phyloP scores from a whole-genome alignment of 257 asterid species.

The Solanum commersonii region DNA sequence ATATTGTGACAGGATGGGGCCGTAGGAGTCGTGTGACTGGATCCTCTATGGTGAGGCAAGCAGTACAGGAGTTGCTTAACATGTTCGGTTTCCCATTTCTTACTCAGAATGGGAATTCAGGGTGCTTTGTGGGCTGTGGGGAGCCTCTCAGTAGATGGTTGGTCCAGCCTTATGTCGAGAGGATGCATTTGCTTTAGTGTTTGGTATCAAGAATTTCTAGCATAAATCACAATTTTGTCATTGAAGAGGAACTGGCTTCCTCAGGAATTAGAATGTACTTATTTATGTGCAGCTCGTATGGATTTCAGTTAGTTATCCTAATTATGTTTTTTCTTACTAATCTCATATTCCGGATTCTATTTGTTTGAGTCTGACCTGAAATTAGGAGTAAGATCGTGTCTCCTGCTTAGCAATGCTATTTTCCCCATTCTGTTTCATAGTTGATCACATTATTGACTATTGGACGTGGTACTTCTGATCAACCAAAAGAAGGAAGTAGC shows the following conservation, averaged over 20 bases:
- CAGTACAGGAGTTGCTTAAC: constrained; percentile 64
- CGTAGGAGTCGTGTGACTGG: constrained; percentile 89
- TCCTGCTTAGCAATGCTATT: background rate
- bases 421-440: background rate
- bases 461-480: background rate
- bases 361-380: background rate
- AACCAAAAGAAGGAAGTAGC: background rate
- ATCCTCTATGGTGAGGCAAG: constrained; percentile 67
- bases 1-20: constrained; percentile 96
- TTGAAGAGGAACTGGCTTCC: constrained; percentile 7
- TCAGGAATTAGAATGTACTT: background rate
- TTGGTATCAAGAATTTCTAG: background rate
- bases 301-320: background rate
- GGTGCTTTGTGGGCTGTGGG: constrained; percentile 92
- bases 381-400: background rate
- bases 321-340: background rate
- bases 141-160: constrained; percentile 79
- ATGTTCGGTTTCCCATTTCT: constrained; percentile 63
- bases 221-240: constrained; percentile 8
- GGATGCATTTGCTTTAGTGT: constrained; percentile 87
- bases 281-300: background rate
- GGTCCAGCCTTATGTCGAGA: constrained; percentile 68
- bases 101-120: constrained; percentile 64
- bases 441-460: background rate
- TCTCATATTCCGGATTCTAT: background rate